These are phyloP conservation scores for Pseudogymnoascus sp. DNA, from an alignment of 2,329 filamentous ascomycete species.

Conservation along the genomic window DNA sequence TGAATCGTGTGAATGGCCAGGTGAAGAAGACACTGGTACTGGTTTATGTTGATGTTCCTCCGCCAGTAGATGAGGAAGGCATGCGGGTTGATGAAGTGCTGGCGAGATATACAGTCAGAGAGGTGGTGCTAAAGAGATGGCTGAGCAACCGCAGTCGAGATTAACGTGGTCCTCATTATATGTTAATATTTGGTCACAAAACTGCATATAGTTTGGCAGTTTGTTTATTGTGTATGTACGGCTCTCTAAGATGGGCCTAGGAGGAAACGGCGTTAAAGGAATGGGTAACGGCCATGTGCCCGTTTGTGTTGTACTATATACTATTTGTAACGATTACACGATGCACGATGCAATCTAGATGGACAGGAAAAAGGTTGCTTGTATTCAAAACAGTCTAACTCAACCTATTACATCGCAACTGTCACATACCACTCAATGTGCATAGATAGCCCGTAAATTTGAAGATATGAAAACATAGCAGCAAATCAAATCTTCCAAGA, in stretches of 20 bases:
- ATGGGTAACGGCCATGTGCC: background rate
- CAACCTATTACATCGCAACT: background rate
- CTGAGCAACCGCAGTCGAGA: constrained; percentile 64
- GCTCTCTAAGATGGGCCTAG: background rate
- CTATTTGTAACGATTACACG: constrained; percentile 1
- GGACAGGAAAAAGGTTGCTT: background rate
- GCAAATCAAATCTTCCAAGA: background rate
- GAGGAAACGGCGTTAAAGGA: background rate
- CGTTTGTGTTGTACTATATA: background rate
- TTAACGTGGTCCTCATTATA: background rate
- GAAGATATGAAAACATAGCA: background rate
- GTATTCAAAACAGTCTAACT: background rate
- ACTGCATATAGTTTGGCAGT: background rate
- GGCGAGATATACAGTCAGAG: constrained; percentile 65
- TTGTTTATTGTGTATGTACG: background rate
- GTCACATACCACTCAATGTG: background rate
- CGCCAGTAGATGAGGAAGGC: constrained; percentile 45
- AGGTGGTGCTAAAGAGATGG: constrained; percentile 78
- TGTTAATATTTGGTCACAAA: background rate
- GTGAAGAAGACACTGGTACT: constrained; percentile 86
- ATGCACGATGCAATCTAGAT: background rate
- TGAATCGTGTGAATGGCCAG: constrained; percentile 82
- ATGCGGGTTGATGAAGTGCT: constrained; percentile 56
- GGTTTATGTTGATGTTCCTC: constrained; percentile 84
- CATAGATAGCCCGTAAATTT: background rate